Base-by-base conservation (phyloP, 768 basidiomycete species). In the Leccinum ochraceum region DNA sequence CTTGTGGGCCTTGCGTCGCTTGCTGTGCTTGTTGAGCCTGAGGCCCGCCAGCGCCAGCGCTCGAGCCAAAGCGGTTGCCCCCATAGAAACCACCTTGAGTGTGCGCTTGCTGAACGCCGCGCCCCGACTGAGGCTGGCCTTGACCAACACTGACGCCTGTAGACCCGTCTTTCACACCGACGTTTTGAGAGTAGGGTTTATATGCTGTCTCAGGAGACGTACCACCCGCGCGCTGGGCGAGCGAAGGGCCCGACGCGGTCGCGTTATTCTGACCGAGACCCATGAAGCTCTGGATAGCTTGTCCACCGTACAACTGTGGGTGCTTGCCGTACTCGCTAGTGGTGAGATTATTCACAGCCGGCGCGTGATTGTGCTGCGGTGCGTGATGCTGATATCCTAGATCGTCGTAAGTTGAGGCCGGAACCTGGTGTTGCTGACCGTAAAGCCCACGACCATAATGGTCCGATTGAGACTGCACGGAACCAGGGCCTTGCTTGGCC, bases 131-230 rank as follows among this genome's bases (percentile, higher is more conserved):
- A 13, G 76, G 76, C 42, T 70, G 69, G 1, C 65, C 67, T 62
- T 69, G 68, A 6, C 69, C 75, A 20, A 79, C 77, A 14, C 81
- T 78, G 42, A 77, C 80, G 22, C 80, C 78, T 20, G 79, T 75
- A 2, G 81, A 63, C 3, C 83, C 83, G 59, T 89, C 90, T 77
- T 90, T 89, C 11, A 81, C 77, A 4, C 73, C 74, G n/a, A 74
- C 77, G 54, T 74, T 75, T 57, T 71, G 76, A 53, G 81, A 83
- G 68, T 91, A 92, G 11, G 88, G 86, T 69, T 92, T 92, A 76
- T 90, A 92, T 16, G 87, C 76, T 8, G 84, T 76, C 73, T 92
- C 90, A 1, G 90, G 89, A 6, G 89, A 90, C 14, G 79, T 78
- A 36, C 81, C 83, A 20, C 79, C 78, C 36, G 59, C 61, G 16